These are phyloP conservation scores for Hemerocallis citrina DNA, from an alignment of 106 monocot genomes.

Conservation along the genomic window DNA sequence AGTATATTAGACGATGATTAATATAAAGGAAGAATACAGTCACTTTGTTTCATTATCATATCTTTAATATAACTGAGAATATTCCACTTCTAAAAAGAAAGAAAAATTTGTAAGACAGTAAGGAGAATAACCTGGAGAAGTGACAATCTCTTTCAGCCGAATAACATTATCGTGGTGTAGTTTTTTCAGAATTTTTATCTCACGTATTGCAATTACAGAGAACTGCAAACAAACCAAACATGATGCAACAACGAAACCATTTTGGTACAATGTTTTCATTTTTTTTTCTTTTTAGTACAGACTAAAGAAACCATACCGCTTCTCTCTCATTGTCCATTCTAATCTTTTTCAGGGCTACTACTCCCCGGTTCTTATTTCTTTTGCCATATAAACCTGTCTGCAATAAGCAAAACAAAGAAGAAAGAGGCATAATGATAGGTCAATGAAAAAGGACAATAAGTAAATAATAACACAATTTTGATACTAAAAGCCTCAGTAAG, in stretches of 20 bases:
- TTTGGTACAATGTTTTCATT: neutral
- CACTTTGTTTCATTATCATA: no score
- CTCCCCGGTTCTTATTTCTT: conserved; percentile 80
- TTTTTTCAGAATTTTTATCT: conserved; percentile 98
- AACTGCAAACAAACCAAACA: no score
- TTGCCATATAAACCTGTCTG: conserved; percentile 97
- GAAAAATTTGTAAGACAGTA: no score
- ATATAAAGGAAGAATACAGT: no score
- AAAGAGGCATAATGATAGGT: no score
- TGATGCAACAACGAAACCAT: neutral
- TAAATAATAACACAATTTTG: no score
- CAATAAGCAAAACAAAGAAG: conserved; percentile 8
- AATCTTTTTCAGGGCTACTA: conserved; percentile 95
- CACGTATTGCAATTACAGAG: no score
- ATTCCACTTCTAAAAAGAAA: no score
- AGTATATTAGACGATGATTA: neutral
- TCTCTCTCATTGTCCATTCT: conserved; percentile 98
- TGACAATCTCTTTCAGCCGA: conserved; percentile 92
- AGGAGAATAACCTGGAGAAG: conserved; percentile 60
- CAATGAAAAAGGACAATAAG: no score
- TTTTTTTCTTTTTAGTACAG: neutral
- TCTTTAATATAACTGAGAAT: no score
- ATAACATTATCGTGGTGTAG: conserved; percentile 95
- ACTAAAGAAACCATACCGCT: conserved; percentile 42
- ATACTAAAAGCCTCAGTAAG: no score